Evolutionary conservation across 78 protist species (phyloP), one percentile per base, ranked within the genome.

Genomic region (Dictyostelium purpureum): DNA sequence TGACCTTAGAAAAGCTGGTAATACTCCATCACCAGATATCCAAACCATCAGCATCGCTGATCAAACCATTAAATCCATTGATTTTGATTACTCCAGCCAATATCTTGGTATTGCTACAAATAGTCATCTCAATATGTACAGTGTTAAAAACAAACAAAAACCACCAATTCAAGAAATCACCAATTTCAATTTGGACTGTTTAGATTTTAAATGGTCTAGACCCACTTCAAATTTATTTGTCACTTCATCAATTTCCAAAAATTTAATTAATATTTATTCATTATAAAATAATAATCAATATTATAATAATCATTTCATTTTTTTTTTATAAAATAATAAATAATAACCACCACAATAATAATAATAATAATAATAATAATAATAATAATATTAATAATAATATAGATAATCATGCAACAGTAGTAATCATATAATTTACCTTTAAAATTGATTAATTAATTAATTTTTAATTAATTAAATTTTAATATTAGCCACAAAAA

Each of bases 1-100:
- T 98, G 98, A 98, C 87, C 92, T 98, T 63, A 91, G 99, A 56
- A 94, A 82, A 63, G 56, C 77, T 52, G 37, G 37, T 28, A 10
- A 4, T 35, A 63, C 26, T 33, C 31, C 31, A 12, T 63, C 71
- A 63, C 71, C 71, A 31, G 71, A 63, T 16, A 24, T 93, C 79
- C 77, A 94, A 45, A 63, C 95, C 18, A 21, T 96, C 37, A 71
- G 37, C 70, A 18, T 88, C 38, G 63, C 16, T 14, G 14, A 28
- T 54, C 18, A 47, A 57, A 37, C 9, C 19, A 18, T 75, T 11
- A 63, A 49, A 47, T 28, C 69, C 6, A 52, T 94, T 28, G 45
- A 71, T 2, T 96, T 94, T 43, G 99, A 97, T 80, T 31, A 24
- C 61, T 45, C 73, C 28, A 98, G 98, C 21, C 42, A 19, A 40